Conservation (phyloP, 768 basidiomycete species). For the Atractiella rhizophila region DNA sequence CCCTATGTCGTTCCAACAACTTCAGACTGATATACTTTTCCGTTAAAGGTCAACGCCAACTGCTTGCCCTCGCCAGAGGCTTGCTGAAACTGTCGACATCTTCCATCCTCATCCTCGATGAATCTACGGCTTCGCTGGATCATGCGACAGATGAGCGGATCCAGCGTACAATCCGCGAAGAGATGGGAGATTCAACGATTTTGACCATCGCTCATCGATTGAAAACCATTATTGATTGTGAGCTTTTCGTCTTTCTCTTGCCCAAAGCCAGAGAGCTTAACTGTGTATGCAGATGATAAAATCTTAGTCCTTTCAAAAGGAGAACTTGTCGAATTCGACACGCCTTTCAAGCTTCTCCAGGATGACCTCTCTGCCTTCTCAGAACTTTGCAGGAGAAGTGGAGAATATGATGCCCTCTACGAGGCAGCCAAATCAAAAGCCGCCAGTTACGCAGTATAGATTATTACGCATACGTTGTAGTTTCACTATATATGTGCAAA, state of each 20-base stretch:
- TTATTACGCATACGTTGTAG: too few relatives aligned
- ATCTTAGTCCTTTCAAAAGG: slow-evolving; percentile 9
- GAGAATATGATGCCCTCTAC: not conserved
- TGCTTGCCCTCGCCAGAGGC: slow-evolving; percentile 17
- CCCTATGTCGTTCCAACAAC: too few relatives aligned
- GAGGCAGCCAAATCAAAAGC: too few relatives aligned
- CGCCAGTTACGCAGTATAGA: too few relatives aligned
- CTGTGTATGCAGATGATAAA: not conserved
- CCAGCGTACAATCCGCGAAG: slow-evolving; percentile 46
- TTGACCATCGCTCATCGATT: slow-evolving; percentile 61
- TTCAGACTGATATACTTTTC: too few relatives aligned
- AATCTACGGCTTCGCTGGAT: slow-evolving; percentile 16
- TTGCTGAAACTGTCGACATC: slow-evolving; percentile 13
- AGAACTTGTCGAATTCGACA: slow-evolving; percentile 26
- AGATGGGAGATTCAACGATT: slow-evolving; percentile 39
- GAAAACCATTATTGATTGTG: too few relatives aligned
- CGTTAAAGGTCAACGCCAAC: slow-evolving; percentile 18
- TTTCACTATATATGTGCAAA: too few relatives aligned
- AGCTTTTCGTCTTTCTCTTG: not conserved
- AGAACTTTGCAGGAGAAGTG: not conserved
- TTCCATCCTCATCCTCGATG: slow-evolving; percentile 18
- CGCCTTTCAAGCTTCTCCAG: slow-evolving; percentile 26
- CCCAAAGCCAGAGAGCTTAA: not conserved
- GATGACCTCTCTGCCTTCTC: not conserved
- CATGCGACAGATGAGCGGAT: slow-evolving; percentile 25